Conservation (phyloP, 495 filamentous ascomycete species). For the Jackrogersella multiformis region DNA sequence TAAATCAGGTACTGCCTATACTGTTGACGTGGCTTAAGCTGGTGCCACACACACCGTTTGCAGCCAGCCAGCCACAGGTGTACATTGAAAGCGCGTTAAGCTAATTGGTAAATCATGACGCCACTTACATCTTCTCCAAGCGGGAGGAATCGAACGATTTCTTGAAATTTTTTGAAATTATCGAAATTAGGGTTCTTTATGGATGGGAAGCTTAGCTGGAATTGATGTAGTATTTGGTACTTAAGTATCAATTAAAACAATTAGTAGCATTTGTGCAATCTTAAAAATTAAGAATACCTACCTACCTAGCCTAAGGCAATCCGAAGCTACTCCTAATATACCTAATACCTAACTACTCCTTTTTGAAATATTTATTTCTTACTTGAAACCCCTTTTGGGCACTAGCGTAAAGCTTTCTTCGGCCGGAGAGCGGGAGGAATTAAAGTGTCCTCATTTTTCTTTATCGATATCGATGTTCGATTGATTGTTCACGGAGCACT, state of each 20-base stretch:
- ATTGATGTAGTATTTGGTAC: too few species aligned
- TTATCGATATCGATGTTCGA: conserved; percentile 26
- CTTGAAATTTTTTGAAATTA: conserved; percentile 33
- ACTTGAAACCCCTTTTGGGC: conserved; percentile 26
- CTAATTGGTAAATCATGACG: conserved; percentile 35
- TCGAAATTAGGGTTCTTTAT: conserved; percentile 25
- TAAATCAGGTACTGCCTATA: background rate
- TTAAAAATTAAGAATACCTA: conserved; percentile 7
- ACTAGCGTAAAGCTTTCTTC: conserved; percentile 7
- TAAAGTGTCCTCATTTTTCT: conserved; percentile 21
- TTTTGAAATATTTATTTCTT: conserved; percentile 21
- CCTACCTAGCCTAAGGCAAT: background rate
- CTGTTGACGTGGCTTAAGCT: background rate
- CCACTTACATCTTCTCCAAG: conserved; percentile 24
- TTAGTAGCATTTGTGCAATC: conserved; percentile 24
- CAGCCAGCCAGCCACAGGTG: background rate
- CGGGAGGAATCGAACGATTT: conserved; percentile 31
- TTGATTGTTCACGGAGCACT: conserved; percentile 9
- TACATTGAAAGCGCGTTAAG: background rate
- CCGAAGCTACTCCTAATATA: background rate
- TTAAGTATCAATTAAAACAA: too few species aligned
- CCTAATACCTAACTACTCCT: too few species aligned
- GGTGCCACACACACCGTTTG: background rate
- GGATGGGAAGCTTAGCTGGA: too few species aligned
- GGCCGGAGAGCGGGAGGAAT: conserved; percentile 9